Base-by-base conservation (phyloP, 495 filamentous ascomycete species). In the Cenococcum geophilum region DNA sequence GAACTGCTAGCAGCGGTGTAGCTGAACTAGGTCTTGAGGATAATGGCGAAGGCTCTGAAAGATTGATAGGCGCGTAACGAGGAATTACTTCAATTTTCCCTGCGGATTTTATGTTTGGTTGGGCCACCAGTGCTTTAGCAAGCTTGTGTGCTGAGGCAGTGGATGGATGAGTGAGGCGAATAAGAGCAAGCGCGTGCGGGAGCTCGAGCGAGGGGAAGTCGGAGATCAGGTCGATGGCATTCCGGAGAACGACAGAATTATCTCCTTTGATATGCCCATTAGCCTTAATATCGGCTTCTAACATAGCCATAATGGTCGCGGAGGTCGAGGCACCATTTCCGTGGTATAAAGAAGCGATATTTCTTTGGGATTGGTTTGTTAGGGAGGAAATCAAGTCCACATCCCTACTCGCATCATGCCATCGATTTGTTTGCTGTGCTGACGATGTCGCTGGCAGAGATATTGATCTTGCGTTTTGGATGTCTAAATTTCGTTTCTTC, bases 291-390 rank as follows among this genome's bases (percentile, higher is more conserved):
- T 76, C 69, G 12, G 66, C 58, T 55, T 75, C 62, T 59, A 85
- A 59, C 1, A 89, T 71, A 4, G 79, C 74, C 23, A 67, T 66
- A 42, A 90, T 82, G 1, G 86, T 84, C 2, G 72, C 68, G 18
- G 77, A 61, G 4, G 85, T 53, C 14, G 83, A 85, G n/a, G 80
- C 81, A 10, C 80, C 78, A 60, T 82, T 80, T 11, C 76, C 70
- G 70, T 89, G 82, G 64, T 90, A 89, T 4, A 78, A 67, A 1
- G 85, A 89, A 0, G 75, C 66, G 5, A 89, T 78, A 12, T 73
- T 71, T 52, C 79, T 73, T n/a, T 69, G 72, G 5, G 77, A 69
- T 8, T 85, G 68, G 18, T 80, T 68, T 0, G 78, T 80, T 21
- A 79, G 70, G 6, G 76, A 72, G 25, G 73, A 68, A 36, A 89